Percentiles rank a stretch among this genome's conserved stretches.
phyloP scores from a whole-genome alignment of 192 early-diverging fungal genomes.

The Podila epicladia region DNA sequence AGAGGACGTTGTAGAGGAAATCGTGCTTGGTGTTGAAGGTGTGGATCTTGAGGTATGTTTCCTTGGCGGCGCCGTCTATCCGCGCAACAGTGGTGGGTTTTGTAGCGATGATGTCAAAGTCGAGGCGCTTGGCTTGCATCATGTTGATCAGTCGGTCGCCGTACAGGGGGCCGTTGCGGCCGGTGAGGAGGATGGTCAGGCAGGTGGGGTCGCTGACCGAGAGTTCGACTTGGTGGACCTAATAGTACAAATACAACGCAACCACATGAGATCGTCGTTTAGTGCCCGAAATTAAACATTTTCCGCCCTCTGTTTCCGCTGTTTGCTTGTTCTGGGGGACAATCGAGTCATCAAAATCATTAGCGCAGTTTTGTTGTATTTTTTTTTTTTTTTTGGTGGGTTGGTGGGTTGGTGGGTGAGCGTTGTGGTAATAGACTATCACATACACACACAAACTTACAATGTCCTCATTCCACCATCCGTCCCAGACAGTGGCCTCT shows the following conservation, averaged over 20 bases:
- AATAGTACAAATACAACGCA: neutral
- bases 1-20: slow-evolving; percentile 62
- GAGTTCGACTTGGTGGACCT: slow-evolving; percentile 58
- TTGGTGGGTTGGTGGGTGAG: neutral
- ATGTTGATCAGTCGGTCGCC: slow-evolving; percentile 52
- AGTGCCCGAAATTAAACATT: neutral
- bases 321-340: too few species aligned
- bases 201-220: slow-evolving; percentile 47
- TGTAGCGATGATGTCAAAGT: slow-evolving; percentile 65
- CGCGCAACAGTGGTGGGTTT: slow-evolving; percentile 51
- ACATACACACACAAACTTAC: slow-evolving; percentile 9
- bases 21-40: slow-evolving; percentile 71
- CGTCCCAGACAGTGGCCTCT: slow-evolving; percentile 35
- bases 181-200: slow-evolving; percentile 40
- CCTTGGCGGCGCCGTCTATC: neutral
- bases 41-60: slow-evolving; percentile 49
- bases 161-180: slow-evolving; percentile 50
- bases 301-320: too few species aligned
- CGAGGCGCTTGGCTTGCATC: slow-evolving; percentile 40
- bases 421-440: neutral
- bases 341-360: too few species aligned
- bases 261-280: neutral
- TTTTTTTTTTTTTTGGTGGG: neutral
- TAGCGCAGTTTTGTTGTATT: neutral
- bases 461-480: slow-evolving; percentile 51